Evolutionary conservation across 73 alveolate species (phyloP), one percentile per base, ranked within the genome.

Genomic region (Paramecium primaurelia): DNA sequence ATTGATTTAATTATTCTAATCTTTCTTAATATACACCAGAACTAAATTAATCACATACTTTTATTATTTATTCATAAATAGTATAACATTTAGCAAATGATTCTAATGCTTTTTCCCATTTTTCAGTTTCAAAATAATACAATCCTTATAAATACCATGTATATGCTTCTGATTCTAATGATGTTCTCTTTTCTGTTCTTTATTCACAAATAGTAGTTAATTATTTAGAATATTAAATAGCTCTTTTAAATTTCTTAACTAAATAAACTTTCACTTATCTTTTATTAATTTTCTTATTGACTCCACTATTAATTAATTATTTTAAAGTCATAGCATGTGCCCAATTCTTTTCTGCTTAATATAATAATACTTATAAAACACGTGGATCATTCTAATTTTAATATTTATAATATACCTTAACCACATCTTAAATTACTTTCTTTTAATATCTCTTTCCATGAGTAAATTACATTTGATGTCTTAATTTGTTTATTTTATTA

Each of bases 371-470:
- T 44, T 80, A 26, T 80, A 80, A 80, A 20, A 80, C 91, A 80
- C 91, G 91, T 80, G 91, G 91, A 49, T 80, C 91, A 80, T 80
- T 80, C 91, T 80, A 28, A 42, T 20, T 45, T 75, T 2, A 75
- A 45, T 45, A 32, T 32, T 73, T 8, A 5, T 6, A 12, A 2
- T 12, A 18, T 80, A 80, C 91, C 58, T 80, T 80, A 3, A 80
- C 22, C 30, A 20, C 75, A 20, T 80, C 91, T 47, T 80, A 45
- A 32, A 80, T 80, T 0, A 42, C 44, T 45, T 36, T 80, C 75
- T 47, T 80, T 45, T 80, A n/a, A 47, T 11, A 80, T 80, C 75
- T 80, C 49, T 80, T 80, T 44, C 91, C 91, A 80, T 32, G 58
- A 32, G 71, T 45, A 47, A 80, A 80, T 47, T 47, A 10, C 91